Base-by-base conservation (phyloP, 306 rosid species). In the Dalbergia cultrata region DNA sequence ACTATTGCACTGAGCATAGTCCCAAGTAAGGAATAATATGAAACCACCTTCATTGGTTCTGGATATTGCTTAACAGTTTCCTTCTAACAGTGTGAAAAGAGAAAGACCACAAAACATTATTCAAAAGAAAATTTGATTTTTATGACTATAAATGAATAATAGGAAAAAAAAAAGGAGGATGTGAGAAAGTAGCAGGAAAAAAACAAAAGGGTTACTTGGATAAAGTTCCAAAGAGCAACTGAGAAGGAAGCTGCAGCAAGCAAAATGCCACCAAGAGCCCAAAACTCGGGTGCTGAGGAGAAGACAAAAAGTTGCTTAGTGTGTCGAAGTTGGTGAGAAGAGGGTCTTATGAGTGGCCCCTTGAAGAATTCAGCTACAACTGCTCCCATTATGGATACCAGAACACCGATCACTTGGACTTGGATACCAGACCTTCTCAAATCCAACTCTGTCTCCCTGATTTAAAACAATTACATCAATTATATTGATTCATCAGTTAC, bases 251-350 rank as follows among this genome's bases (percentile, higher is more conserved):
- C 81, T 53, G 87, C 74, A 78, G 84, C 92, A 58, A 91, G 86
- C 62, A 92, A 80, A 80, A 86, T 43, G 57, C 98, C 98, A 79
- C 97, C 97, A 50, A 90, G 82, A 82, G 79, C 49, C 97, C 97
- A 94, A 67, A 85, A 87, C 13, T 92, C 97, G 1, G 92, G 88
- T 10, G 82, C 64, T 53, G 93, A 85, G 19, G 95, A 87, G 89
- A 89, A 90, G 21, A 90, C 71, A 16, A 90, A 71, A 66, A 80
- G 78, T 72, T 80, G 85, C 34, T 86, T 85, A 47, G 76, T 63
- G 53, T 59, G 70, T 45, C 60, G 67, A 69, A 87, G 86, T 59
- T 80, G 11, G 75, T 75, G 88, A 37, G 94, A 84, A 58, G 92
- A 85, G 18, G 72, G 84, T 67, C 88, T 72, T 43, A 91, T 67